phyloP scores from a whole-genome alignment of 2,329 filamentous ascomycete genomes.

The Talaromyces sp. region DNA sequence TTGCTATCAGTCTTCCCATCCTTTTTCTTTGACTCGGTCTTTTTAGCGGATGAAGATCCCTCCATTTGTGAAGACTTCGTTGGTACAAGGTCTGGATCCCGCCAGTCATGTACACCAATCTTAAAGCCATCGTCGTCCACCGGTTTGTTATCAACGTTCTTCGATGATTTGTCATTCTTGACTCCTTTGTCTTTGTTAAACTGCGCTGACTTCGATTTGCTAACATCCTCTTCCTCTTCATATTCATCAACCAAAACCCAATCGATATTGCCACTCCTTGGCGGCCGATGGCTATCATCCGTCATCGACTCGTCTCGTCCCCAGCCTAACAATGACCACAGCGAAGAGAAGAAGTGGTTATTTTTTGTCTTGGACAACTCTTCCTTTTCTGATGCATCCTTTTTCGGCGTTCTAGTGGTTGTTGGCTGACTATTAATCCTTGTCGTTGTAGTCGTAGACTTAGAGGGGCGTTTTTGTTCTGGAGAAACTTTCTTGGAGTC shows the following conservation, averaged over 20 bases:
- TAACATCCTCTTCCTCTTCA: slow-evolving; percentile 46
- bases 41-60: slow-evolving; percentile 23
- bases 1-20: slow-evolving; percentile 26
- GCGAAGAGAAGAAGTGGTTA: slow-evolving; percentile 38
- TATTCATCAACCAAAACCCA: slow-evolving; percentile 67
- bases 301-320: slow-evolving; percentile 25
- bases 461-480: slow-evolving; percentile 22
- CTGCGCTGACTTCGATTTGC: slow-evolving; percentile 17
- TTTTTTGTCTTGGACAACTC: slow-evolving; percentile 18
- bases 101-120: slow-evolving; percentile 83
- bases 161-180: slow-evolving; percentile 19
- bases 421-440: slow-evolving; percentile 1
- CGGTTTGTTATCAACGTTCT: slow-evolving; percentile 22
- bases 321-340: slow-evolving; percentile 43
- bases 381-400: background rate
- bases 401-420: background rate
- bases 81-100: slow-evolving; percentile 67
- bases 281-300: slow-evolving; percentile 58
- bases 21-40: slow-evolving; percentile 25
- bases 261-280: slow-evolving; percentile 67
- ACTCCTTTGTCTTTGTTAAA: slow-evolving; percentile 27
- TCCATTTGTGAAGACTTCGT: slow-evolving; percentile 27
- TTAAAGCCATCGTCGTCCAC: slow-evolving; percentile 60
- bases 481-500: slow-evolving; percentile 40
- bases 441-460: slow-evolving; percentile 21